Conservation (phyloP, 2,329 filamentous ascomycete species). For the Elsinoe ampelina region DNA sequence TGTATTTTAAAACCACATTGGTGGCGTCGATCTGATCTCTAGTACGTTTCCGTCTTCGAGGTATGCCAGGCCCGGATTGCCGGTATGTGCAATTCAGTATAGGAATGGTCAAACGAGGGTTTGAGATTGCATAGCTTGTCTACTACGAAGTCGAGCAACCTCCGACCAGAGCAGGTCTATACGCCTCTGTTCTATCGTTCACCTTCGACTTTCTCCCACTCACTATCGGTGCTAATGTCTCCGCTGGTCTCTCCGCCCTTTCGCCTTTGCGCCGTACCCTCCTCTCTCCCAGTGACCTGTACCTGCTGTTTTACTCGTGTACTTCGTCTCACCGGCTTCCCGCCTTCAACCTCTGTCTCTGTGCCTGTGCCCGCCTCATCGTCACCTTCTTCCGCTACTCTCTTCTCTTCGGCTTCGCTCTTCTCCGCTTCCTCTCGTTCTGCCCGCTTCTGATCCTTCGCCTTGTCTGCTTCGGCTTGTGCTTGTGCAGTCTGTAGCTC, state of each 20-base stretch:
- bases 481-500: conserved; percentile 46
- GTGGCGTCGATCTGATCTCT: too few relatives aligned
- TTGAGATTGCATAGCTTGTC: background rate
- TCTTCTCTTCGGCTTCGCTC: conserved; percentile 29
- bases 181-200: too few relatives aligned
- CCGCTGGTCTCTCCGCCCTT: conserved; percentile 23
- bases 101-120: background rate
- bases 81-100: background rate
- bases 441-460: conserved; percentile 38
- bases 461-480: conserved; percentile 42
- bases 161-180: too few relatives aligned
- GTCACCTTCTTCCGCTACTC: conserved; percentile 24
- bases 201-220: conserved; percentile 93
- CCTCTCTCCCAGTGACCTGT: background rate
- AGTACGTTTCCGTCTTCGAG: too few relatives aligned
- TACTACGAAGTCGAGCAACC: too few relatives aligned
- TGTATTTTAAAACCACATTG: too few relatives aligned
- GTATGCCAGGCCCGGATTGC: background rate
- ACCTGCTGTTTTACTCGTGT: conserved; percentile 7
- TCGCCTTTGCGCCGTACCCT: conserved; percentile 10
- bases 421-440: conserved; percentile 35
- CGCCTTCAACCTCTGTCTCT: conserved; percentile 27
- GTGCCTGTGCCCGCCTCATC: conserved; percentile 41
- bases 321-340: conserved; percentile 16
- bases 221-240: conserved; percentile 66